A percentile compares a stretch with the other conserved stretches of the same genome.
phyloP scores from a whole-genome alignment of 176 grass and related monocot species.

The Bothriochloa decipiens region DNA sequence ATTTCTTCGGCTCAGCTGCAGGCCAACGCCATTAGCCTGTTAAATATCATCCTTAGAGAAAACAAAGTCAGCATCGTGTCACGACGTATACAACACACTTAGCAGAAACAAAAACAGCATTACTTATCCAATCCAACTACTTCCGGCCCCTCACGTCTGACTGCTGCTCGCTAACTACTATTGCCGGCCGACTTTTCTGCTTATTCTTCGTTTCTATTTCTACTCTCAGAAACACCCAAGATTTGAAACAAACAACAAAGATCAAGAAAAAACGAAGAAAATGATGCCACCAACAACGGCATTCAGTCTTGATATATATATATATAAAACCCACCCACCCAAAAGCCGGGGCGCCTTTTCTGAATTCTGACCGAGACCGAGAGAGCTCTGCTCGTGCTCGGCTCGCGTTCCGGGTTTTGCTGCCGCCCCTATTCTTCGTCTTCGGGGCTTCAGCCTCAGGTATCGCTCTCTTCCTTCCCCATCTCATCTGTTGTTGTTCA shows the following conservation, averaged over 20 bases:
- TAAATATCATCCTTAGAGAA: no score
- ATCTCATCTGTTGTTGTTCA: background rate
- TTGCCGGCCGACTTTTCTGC: background rate
- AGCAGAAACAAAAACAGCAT: no score
- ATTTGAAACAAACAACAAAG: background rate
- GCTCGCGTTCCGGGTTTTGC: background rate
- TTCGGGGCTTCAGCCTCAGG: slow-evolving; percentile 40
- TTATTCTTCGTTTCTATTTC: background rate
- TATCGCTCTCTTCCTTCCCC: background rate
- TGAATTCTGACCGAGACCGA: no score
- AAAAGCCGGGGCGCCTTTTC: background rate
- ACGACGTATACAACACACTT: background rate
- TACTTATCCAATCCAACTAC: background rate
- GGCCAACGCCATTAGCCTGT: no score
- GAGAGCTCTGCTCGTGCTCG: no score
- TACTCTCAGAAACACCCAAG: background rate
- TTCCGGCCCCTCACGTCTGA: background rate
- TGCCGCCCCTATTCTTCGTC: background rate
- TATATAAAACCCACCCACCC: background rate
- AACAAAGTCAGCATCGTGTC: background rate
- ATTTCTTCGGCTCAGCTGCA: background rate
- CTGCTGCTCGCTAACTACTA: background rate
- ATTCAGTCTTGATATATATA: no score
- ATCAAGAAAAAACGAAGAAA: background rate
- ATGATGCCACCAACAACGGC: background rate